Conservation (phyloP, 1,284 basidiomycete species). For the Papiliotrema terrestris region DNA sequence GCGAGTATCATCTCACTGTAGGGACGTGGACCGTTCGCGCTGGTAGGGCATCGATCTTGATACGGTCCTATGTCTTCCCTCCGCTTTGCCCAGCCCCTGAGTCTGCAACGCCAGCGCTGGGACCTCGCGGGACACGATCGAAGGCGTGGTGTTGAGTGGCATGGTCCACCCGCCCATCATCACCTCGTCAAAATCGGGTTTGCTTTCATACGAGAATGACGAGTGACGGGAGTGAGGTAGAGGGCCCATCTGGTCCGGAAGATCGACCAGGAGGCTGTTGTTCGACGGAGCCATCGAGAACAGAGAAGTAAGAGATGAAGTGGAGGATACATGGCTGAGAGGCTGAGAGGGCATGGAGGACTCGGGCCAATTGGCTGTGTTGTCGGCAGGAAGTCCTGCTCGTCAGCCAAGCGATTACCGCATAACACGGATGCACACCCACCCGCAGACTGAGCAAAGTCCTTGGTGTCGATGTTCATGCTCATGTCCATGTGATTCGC, state of each 20-base stretch:
- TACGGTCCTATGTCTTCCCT: slow-evolving; percentile 14
- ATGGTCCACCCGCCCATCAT: neutral
- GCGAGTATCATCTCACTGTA: slow-evolving; percentile 19
- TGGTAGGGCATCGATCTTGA: slow-evolving; percentile 33
- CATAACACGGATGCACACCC: neutral
- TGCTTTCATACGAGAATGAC: slow-evolving; percentile 12
- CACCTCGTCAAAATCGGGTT: slow-evolving; percentile 4
- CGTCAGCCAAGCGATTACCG: neutral
- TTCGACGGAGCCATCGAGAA: neutral
- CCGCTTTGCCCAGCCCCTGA: slow-evolving; percentile 19
- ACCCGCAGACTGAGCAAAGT: neutral
- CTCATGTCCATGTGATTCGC: neutral
- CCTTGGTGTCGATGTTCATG: neutral
- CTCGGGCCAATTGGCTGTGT: neutral
- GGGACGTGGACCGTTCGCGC: slow-evolving; percentile 27
- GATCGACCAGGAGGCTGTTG: neutral
- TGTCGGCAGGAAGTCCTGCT: neutral
- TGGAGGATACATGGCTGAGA: slow-evolving; percentile 19
- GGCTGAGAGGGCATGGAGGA: slow-evolving; percentile 1
- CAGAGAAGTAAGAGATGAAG: slow-evolving; percentile 14
- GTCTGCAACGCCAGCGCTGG: slow-evolving; percentile 13
- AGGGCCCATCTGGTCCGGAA: neutral
- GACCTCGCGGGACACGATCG: neutral
- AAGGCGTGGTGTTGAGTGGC: slow-evolving; percentile 8
- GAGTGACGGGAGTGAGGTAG: slow-evolving; percentile 12